phyloP scores from a whole-genome alignment of 1,284 basidiomycete genomes.

The Ceratobasidium sp. region DNA sequence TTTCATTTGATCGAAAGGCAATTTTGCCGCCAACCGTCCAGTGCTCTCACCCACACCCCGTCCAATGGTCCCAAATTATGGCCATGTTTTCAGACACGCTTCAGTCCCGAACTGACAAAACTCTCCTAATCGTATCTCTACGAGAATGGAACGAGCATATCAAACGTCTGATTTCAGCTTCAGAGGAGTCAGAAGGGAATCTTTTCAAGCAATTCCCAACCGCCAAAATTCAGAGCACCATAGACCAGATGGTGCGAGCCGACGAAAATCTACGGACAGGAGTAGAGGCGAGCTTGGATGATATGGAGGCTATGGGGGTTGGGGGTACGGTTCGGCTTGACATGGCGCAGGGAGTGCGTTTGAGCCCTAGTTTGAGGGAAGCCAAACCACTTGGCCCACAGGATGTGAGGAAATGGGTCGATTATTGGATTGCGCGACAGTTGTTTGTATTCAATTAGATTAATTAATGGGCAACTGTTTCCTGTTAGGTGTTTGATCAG shows the following conservation, averaged over 20 bases:
- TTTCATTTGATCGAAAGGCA: neutral
- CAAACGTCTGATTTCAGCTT: constrained; percentile 48
- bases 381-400: constrained; percentile 47
- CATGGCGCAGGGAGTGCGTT: constrained; percentile 48
- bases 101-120: constrained; percentile 42
- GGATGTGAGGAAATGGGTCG: constrained; percentile 52
- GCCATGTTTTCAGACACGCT: constrained; percentile 51
- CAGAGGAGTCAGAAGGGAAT: constrained; percentile 51
- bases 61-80: constrained; percentile 52
- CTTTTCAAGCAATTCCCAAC: constrained; percentile 55
- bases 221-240: constrained; percentile 20
- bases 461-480: neutral
- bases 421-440: constrained; percentile 51
- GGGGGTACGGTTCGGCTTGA: constrained; percentile 49
- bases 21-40: constrained; percentile 51
- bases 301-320: constrained; percentile 47
- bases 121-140: constrained; percentile 52
- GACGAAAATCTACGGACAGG: neutral
- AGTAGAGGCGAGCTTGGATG: constrained; percentile 22
- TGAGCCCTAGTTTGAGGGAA: constrained; percentile 50
- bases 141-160: constrained; percentile 55
- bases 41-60: constrained; percentile 54
- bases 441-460: constrained; percentile 43
- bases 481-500: neutral
- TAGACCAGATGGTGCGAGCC: constrained; percentile 12